A percentile compares a stretch with the other conserved stretches of the same genome.
These are phyloP conservation scores for Podochytrium sp. DNA, from an alignment of 192 early-diverging fungal genomes.

Conservation along the genomic window DNA sequence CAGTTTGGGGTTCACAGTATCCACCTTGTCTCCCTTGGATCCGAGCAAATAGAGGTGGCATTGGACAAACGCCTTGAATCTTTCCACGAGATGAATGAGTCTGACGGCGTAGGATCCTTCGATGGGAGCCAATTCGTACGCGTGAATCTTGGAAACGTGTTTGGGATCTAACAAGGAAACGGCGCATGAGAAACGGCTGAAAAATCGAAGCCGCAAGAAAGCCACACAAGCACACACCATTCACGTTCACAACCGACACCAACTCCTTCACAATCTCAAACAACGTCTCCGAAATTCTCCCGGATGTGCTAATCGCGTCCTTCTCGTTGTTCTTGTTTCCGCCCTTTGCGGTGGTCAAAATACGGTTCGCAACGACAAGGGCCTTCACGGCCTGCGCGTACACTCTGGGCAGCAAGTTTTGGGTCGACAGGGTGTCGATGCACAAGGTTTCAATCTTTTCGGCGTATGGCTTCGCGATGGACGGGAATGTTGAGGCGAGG, in stretches of 20 bases:
- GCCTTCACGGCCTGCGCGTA: constrained; percentile 20
- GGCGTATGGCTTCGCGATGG: constrained; percentile 18
- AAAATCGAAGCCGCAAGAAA: not conserved
- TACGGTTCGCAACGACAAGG: constrained; percentile 20
- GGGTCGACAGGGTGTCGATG: not conserved
- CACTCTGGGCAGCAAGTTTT: not conserved
- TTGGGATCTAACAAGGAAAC: not conserved
- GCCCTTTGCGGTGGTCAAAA: not conserved
- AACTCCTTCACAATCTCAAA: constrained; percentile 6
- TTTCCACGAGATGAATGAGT: not conserved
- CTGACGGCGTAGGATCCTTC: not conserved
- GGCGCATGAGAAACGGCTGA: not conserved
- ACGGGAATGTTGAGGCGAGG: constrained; percentile 20
- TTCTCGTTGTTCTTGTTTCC: not conserved
- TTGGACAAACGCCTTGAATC: constrained; percentile 24
- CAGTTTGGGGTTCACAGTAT: not conserved
- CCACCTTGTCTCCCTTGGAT: not conserved
- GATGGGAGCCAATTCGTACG: not conserved
- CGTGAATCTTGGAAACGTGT: constrained; percentile 17
- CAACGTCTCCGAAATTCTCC: constrained; percentile 6
- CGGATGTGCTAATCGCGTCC: not conserved
- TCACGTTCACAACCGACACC: constrained; percentile 1
- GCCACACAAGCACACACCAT: not conserved
- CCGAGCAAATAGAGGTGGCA: constrained; percentile 11
- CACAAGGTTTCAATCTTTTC: constrained; percentile 21